phyloP scores from a whole-genome alignment of 306 rosid genomes.

The Acmispon strigosus region DNA sequence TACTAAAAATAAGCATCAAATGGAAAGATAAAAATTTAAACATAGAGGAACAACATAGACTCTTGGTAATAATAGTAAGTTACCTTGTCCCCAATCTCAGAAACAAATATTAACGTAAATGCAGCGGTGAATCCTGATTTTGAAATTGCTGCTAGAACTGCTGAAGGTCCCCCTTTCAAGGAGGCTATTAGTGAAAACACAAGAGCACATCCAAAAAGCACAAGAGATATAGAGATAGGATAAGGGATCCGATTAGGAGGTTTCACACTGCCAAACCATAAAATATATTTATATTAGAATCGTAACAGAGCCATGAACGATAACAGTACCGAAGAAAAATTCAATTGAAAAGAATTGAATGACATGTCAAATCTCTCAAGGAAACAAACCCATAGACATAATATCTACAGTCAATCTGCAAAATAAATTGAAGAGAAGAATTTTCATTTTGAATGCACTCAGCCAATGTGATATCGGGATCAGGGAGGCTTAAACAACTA shows the following conservation, averaged over 20 bases:
- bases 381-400: not conserved
- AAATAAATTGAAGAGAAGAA: not conserved
- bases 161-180: constrained; percentile 78
- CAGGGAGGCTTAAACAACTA: not conserved
- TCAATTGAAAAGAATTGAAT: not conserved
- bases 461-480: not conserved
- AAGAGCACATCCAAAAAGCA: constrained; percentile 68
- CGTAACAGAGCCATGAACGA: not conserved
- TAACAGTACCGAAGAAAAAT: not conserved
- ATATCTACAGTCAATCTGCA: not conserved
- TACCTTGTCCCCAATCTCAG: constrained; percentile 99
- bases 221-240: constrained; percentile 62
- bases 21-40: not conserved
- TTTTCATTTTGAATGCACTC: not conserved
- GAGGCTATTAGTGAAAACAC: constrained; percentile 79
- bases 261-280: constrained; percentile 62
- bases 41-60: not conserved
- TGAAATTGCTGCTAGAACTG: constrained; percentile 69
- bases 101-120: constrained; percentile 82
- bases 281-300: constrained; percentile 25
- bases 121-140: constrained; percentile 98
- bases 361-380: constrained; percentile 1
- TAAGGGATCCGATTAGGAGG: constrained; percentile 61
- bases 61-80: constrained; percentile 3
- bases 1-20: not conserved